phyloP scores from a whole-genome alignment of 352 stramenopile species.

The Blastocystis sp. region DNA sequence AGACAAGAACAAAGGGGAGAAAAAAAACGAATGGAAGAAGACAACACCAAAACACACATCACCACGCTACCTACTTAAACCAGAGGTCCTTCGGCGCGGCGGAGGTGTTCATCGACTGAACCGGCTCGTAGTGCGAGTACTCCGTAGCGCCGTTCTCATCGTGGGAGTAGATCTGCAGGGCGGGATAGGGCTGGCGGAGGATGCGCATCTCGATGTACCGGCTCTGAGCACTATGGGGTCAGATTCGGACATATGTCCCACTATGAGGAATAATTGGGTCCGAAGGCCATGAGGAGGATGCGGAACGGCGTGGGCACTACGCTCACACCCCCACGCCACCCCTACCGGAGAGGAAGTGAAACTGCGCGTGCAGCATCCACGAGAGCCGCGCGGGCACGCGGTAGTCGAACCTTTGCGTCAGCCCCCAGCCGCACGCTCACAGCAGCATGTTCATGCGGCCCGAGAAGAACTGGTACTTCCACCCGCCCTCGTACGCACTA shows the following conservation, averaged over 20 bases:
- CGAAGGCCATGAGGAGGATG: background rate
- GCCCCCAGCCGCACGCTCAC: background rate
- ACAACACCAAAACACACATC: background rate
- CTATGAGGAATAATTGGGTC: slow-evolving; percentile 53
- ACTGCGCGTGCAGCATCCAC: slow-evolving; percentile 3
- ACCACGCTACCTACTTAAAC: background rate
- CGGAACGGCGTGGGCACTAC: slow-evolving; percentile 11
- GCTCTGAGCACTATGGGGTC: background rate
- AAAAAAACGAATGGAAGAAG: background rate
- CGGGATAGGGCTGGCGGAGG: background rate
- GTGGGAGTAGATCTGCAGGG: background rate
- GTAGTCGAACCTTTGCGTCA: slow-evolving; percentile 13
- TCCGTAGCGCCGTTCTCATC: background rate
- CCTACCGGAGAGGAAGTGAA: background rate
- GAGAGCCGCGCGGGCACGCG: background rate
- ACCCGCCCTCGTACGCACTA: slow-evolving; percentile 1
- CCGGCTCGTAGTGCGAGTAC: background rate
- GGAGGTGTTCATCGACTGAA: background rate
- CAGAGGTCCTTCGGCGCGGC: background rate
- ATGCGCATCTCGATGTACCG: background rate
- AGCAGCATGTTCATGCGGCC: slow-evolving; percentile 6
- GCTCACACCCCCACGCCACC: background rate
- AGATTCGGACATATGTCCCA: background rate
- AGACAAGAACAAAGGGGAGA: background rate
- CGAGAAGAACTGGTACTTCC: slow-evolving; percentile 13